Conservation (phyloP, 1,284 basidiomycete genomes). For the Acaromyces ingoldii region DNA sequence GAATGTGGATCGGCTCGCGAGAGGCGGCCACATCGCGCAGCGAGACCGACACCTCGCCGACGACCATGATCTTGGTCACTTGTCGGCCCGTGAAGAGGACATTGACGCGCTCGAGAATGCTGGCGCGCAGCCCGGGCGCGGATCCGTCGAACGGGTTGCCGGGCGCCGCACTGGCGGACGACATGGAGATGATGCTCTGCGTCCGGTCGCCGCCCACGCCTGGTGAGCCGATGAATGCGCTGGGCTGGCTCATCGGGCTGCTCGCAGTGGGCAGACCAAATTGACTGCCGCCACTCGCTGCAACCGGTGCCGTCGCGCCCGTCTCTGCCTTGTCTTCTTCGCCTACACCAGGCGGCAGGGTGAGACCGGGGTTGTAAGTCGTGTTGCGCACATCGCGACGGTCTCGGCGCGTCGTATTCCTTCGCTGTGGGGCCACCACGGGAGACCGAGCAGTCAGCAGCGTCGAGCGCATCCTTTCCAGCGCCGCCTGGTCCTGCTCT, state of each 20-base stretch:
- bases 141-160: constrained; percentile 26
- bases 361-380: constrained; percentile 42
- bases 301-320: not conserved
- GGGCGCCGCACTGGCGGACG: constrained; percentile 12
- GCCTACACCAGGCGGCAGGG: no score
- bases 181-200: constrained; percentile 30
- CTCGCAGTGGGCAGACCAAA: constrained; percentile 11
- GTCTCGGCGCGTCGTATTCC: constrained; percentile 53
- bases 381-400: constrained; percentile 56
- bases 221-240: constrained; percentile 20
- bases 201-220: constrained; percentile 27
- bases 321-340: not conserved
- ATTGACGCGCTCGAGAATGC: constrained; percentile 56
- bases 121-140: constrained; percentile 52
- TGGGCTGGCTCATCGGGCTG: constrained; percentile 6
- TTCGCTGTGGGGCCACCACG: constrained; percentile 22
- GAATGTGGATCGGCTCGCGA: constrained; percentile 48
- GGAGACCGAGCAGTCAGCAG: constrained; percentile 42
- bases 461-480: constrained; percentile 56
- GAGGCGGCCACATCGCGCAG: constrained; percentile 14
- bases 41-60: constrained; percentile 55
- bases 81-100: constrained; percentile 53
- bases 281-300: no score
- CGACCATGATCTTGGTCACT: constrained; percentile 55
- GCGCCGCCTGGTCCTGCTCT: constrained; percentile 54